These are phyloP conservation scores for Neurospora sp. DNA, from an alignment of 495 filamentous ascomycete species.

Conservation along the genomic window DNA sequence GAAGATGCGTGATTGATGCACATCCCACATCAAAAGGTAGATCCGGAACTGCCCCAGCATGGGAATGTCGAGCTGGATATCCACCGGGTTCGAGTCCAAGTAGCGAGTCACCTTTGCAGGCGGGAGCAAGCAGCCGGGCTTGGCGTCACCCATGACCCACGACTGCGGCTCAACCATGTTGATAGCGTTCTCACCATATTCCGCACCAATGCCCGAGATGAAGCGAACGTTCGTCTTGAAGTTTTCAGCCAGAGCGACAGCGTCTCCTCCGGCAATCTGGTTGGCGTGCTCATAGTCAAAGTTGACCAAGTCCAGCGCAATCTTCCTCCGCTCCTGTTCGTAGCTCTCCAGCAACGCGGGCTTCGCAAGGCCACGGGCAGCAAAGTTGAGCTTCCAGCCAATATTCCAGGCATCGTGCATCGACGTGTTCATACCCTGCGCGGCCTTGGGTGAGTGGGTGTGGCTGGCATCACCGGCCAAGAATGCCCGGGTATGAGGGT, in stretches of 20 bases:
- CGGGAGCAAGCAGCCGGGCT: slow-evolving; percentile 49
- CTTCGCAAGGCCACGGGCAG: slow-evolving; percentile 45
- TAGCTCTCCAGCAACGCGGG: slow-evolving; percentile 53
- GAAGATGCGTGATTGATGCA: slow-evolving; percentile 41
- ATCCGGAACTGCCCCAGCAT: slow-evolving; percentile 59
- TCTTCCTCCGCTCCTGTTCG: slow-evolving; percentile 48
- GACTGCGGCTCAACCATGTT: slow-evolving; percentile 33
- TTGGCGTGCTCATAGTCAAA: slow-evolving; percentile 54
- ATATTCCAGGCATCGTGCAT: slow-evolving; percentile 74
- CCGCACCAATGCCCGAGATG: slow-evolving; percentile 56
- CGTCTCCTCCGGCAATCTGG: slow-evolving; percentile 49
- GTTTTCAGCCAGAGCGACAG: slow-evolving; percentile 46
- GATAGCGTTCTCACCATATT: slow-evolving; percentile 49
- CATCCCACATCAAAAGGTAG: slow-evolving; percentile 51
- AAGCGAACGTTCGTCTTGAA: slow-evolving; percentile 58
- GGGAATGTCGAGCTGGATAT: slow-evolving; percentile 64
- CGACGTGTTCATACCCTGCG: slow-evolving; percentile 70
- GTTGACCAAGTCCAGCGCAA: slow-evolving; percentile 54
- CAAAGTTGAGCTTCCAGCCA: slow-evolving; percentile 62
- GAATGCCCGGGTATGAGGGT: slow-evolving; percentile 47
- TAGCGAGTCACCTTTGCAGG: slow-evolving; percentile 57
- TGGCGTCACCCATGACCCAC: slow-evolving; percentile 35
- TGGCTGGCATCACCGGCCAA: slow-evolving; percentile 68
- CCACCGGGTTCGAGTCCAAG: slow-evolving; percentile 60
- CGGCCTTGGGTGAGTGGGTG: slow-evolving; percentile 66